Conservation (phyloP, 176 grass and related monocot genomes). For the Thinopyrum elongatum region DNA sequence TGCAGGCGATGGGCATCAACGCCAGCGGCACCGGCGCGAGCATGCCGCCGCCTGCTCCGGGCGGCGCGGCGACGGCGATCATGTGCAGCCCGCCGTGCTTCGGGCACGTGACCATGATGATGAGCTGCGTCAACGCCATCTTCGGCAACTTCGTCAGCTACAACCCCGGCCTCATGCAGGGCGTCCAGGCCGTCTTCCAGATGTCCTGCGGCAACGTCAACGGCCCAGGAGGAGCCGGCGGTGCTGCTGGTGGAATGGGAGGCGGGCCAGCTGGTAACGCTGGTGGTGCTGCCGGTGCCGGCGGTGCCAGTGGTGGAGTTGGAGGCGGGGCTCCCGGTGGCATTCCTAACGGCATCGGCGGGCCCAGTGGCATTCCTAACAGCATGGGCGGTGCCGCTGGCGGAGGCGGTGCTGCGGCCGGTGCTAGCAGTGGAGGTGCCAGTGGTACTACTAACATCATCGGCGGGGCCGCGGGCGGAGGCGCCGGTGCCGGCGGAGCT, state of each 20-base stretch:
- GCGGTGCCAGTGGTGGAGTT: background rate
- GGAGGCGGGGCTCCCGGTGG: background rate
- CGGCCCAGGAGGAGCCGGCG: background rate
- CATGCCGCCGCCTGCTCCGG: background rate
- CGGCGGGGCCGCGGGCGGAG: background rate
- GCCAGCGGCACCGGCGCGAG: background rate
- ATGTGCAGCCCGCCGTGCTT: slow-evolving; percentile 78
- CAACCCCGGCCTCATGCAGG: slow-evolving; percentile 79
- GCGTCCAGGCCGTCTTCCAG: slow-evolving; percentile 69
- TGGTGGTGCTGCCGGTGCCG: background rate
- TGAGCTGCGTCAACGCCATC: slow-evolving; percentile 65
- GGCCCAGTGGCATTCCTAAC: background rate
- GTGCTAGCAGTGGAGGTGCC: background rate
- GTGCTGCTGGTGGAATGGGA: background rate
- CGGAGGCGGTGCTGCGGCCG: background rate
- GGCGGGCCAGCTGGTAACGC: background rate
- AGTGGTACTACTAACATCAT: background rate
- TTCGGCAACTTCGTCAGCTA: slow-evolving; percentile 65
- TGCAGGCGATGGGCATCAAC: slow-evolving; percentile 67
- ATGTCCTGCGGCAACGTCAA: slow-evolving; percentile 59
- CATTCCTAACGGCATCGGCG: background rate
- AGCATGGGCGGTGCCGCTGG: background rate
- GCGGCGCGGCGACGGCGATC: background rate
- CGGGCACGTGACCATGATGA: slow-evolving; percentile 62
- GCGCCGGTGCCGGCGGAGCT: background rate